Base-by-base conservation (phyloP, 306 rosid species). In the Cajanus cajan region DNA sequence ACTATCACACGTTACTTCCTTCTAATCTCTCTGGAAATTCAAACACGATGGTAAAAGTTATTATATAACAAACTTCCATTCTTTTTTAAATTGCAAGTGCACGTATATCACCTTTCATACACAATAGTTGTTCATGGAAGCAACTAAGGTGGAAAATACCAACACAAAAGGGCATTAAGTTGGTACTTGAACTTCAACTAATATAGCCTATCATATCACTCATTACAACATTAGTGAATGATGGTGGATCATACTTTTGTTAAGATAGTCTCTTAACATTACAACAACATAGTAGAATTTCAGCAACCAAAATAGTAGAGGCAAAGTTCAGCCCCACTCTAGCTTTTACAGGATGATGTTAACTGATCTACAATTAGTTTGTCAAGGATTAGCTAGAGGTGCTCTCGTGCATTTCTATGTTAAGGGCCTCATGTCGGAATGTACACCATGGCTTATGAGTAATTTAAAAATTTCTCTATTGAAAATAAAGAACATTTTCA, bases 301-400 rank as follows among this genome's bases (percentile, higher is more conserved):
- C 34, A 19, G 25, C 3, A 77, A 41, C 70, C 45, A 59, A 68
- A 48, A 64, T 58, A 24, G 25, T 31, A 28, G 77, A 77, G 63
- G 50, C 77, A 57, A 58, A 64, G 44, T 78, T 31, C 61, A 12
- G 47, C 15, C 15, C 57, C 77, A 58, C 78, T 66, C 74, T 55
- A 69, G 81, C 70, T 59, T 76, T 67, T 19, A 16, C 74, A 61
- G 28, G 39, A 82, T 69, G 18, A 78, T 78, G 76, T 43, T 45
- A 67, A 41, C 74, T 67, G 15, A 61, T 69, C 81, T 85, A 78
- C 78, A 74, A 73, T 61, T 81, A 81, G 74, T 72, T 73, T 68
- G 50, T 44, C 71, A 78, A 55, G 57, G 59, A 28, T 73, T 34
- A 63, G 34, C 80, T 51, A 77, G 52, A 50, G 37, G 28, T 41